These are phyloP conservation scores for Euclidium syriacum DNA, from an alignment of 345 rosid genomes.

Conservation along the genomic window DNA sequence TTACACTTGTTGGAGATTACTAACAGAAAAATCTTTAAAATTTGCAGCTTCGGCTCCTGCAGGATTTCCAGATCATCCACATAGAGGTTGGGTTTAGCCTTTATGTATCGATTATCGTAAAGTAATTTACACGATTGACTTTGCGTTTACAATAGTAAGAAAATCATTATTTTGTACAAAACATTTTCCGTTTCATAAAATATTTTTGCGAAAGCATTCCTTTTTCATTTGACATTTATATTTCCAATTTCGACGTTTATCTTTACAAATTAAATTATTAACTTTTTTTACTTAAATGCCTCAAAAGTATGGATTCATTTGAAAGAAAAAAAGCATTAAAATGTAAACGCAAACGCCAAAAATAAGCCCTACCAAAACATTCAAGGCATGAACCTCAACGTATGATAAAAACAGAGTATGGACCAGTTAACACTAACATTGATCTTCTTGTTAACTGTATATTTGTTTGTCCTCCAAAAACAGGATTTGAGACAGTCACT, in stretches of 20 bases:
- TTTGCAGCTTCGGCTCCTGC: conserved; percentile 72
- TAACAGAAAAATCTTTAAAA: neutral
- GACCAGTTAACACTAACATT: neutral
- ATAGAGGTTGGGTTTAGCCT: conserved; percentile 73
- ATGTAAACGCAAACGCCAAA: neutral
- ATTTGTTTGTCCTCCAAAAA: neutral
- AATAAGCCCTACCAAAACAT: too few relatives aligned
- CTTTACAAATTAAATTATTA: too few relatives aligned
- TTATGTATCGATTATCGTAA: neutral
- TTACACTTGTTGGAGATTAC: neutral
- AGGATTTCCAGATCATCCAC: conserved; percentile 97
- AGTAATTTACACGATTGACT: neutral
- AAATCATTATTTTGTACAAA: neutral
- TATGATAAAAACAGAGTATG: neutral
- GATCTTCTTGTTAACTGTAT: neutral
- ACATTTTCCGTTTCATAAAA: neutral
- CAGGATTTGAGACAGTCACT: conserved; percentile 96
- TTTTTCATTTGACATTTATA: neutral
- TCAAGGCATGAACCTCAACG: neutral
- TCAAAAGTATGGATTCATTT: too few relatives aligned
- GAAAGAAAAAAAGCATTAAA: too few relatives aligned
- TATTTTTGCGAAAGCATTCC: neutral
- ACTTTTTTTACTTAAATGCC: too few relatives aligned
- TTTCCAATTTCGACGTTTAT: too few relatives aligned
- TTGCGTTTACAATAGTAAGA: neutral